Evolutionary conservation across 2,329 filamentous ascomycete genomes (phyloP), one percentile per base, ranked within the genome.

Genomic region (Trichoderma afroharzianum): DNA sequence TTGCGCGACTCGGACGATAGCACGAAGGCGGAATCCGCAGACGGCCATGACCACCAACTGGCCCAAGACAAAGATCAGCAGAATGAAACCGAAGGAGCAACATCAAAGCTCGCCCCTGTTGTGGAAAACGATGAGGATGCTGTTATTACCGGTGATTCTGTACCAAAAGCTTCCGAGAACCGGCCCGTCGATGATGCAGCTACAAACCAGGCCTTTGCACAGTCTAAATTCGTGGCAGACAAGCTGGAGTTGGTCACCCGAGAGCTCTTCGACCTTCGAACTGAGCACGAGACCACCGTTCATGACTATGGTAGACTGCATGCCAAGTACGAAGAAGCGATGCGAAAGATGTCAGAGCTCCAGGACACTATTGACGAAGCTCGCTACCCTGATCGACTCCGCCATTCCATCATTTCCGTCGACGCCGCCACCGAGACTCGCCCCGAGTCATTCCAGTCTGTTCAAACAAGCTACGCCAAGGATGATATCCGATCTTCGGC

Each of bases 221-320:
- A 98, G 80, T 91, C 90, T 58, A 92, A 91, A 74, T 94, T 94
- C 76, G 93, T 98, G 68, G 92, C 93, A 7, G 95, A 98, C 79
- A 98, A 98, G 83, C 88, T 98, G 15, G 95, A 98, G 77, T 91
- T 87, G 50, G 92, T 98, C 53, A 96, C 92, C 0, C 94, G 97
- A 79, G 96, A 99, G 82, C 90, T 99, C 2, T 88, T 97, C 71
- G 93, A 96, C 76, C 88, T 99, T 66, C 92, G 93, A 18, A 91
- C 97, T 53, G 94, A 98, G 81, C 96, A 99, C 77, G 95, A 98
- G 80, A 85, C 87, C 9, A 95, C 94, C 0, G 79, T 97, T 21
- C 90, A 87, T 74, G 94, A 98, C 72, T 95, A 91, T 76, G 93
- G 97, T 74, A 83, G 90, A 59, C 90, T 99, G 30, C 91, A 94